Percentiles rank a stretch among this genome's conserved stretches.
Conservation (phyloP, 108 stramenopile genomes). For the Cylindrotheca closterium region DNA sequence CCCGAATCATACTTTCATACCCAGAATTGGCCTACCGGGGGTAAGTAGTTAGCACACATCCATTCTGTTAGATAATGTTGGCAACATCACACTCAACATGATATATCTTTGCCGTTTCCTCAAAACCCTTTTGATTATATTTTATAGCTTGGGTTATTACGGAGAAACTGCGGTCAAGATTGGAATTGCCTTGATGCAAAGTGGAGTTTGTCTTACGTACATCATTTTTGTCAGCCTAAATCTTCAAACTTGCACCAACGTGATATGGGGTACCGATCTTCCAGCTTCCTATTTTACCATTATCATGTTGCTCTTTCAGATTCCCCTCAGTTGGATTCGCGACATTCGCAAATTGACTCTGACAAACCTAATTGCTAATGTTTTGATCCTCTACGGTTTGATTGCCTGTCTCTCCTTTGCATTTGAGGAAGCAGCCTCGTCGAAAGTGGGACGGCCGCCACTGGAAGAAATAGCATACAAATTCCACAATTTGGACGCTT, state of each 20-base stretch:
- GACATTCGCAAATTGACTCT: constrained; percentile 63
- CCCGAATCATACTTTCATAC: constrained; percentile 43
- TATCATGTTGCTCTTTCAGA: constrained; percentile 51
- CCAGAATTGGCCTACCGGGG: constrained; percentile 63
- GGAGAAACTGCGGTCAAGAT: constrained; percentile 49
- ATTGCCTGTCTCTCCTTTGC: constrained; percentile 55
- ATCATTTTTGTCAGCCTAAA: constrained; percentile 78
- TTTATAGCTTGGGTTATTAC: constrained; percentile 35
- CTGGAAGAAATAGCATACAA: constrained; percentile 18
- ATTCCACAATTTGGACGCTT: constrained; percentile 16
- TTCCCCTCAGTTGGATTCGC: constrained; percentile 66
- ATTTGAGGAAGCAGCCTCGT: constrained; percentile 20
- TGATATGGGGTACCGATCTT: constrained; percentile 22
- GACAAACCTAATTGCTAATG: constrained; percentile 67
- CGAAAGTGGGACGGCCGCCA: constrained; percentile 15
- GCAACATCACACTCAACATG: no score
- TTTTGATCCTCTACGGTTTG: constrained; percentile 63
- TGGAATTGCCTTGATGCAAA: constrained; percentile 70
- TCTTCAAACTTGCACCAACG: constrained; percentile 19
- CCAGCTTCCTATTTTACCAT: constrained; percentile 36
- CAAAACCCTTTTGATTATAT: no score
- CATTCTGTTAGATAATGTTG: no score
- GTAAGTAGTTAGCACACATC: no score
- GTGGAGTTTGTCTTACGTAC: constrained; percentile 72
- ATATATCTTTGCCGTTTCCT: no score